Conservation (phyloP, 2,329 filamentous ascomycete genomes). For the Dothistroma septosporum region DNA sequence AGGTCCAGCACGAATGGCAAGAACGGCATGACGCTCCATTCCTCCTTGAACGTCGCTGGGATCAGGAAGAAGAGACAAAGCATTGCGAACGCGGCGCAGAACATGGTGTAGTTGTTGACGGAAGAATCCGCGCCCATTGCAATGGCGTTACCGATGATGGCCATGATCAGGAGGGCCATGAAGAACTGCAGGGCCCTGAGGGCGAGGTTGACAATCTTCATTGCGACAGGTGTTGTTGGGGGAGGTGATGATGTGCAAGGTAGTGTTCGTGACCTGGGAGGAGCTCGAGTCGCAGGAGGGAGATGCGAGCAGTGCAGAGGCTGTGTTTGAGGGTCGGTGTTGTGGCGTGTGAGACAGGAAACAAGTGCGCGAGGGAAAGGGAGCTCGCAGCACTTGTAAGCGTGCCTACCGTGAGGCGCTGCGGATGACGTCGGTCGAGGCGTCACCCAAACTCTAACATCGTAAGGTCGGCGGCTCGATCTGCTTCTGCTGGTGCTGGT, state of each 20-base stretch:
- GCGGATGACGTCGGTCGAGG: not conserved
- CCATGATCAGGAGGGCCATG: conserved; percentile 57
- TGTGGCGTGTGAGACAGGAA: not conserved
- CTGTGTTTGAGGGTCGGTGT: not conserved
- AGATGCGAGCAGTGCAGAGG: not conserved
- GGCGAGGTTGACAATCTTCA: conserved; percentile 9
- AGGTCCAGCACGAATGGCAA: conserved; percentile 55
- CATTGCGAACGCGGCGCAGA: conserved; percentile 64
- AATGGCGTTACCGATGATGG: conserved; percentile 61
- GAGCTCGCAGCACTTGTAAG: not conserved
- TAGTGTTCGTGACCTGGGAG: not conserved
- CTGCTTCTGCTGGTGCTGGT: too few species aligned
- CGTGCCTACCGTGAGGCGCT: not conserved
- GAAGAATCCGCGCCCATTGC: conserved; percentile 47
- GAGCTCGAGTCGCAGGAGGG: not conserved
- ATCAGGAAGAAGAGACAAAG: conserved; percentile 62
- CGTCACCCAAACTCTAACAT: not conserved
- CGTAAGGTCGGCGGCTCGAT: too few species aligned
- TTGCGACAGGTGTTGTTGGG: conserved; percentile 3
- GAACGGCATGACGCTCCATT: conserved; percentile 49
- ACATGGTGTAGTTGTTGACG: conserved; percentile 62
- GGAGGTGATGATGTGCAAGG: not conserved
- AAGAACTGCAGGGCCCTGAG: conserved; percentile 47
- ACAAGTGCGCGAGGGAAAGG: not conserved
- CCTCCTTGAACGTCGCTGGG: conserved; percentile 52